Evolutionary conservation across 2,329 filamentous ascomycete genomes (phyloP).

Genomic region (Diaporthe amygdali): DNA sequence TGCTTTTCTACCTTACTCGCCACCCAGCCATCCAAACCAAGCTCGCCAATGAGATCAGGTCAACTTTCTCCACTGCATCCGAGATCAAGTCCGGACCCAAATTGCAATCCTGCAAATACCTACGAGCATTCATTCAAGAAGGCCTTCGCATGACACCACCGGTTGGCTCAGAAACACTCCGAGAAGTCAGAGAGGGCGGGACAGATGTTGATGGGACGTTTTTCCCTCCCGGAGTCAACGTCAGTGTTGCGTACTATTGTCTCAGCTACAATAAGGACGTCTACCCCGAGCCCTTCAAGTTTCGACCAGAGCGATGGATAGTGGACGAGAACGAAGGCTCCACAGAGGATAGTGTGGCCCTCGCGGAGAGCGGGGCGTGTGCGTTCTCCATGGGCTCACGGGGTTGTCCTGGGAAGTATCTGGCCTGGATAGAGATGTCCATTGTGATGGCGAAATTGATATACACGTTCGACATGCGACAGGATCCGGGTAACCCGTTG

Average conservation of each 20-base stretch:
- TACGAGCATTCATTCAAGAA: conserved; percentile 33
- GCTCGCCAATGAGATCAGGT: conserved; percentile 9
- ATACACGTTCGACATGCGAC: conserved; percentile 1
- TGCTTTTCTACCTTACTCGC: conserved; percentile 20
- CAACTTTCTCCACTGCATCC: neutral
- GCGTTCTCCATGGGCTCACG: conserved; percentile 12
- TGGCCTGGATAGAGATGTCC: conserved; percentile 16
- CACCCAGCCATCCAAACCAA: neutral
- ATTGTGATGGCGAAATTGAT: conserved; percentile 10
- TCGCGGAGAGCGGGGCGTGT: neutral
- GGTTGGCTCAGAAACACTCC: neutral
- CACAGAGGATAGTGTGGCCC: neutral
- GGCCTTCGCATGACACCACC: conserved; percentile 31
- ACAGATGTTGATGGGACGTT: neutral
- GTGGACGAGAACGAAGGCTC: neutral
- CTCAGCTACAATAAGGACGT: conserved; percentile 15
- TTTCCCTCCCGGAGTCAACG: conserved; percentile 5
- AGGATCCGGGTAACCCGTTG: neutral
- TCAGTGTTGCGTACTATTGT: neutral
- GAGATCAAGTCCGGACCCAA: neutral
- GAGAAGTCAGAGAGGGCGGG: conserved; percentile 1
- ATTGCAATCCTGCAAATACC: conserved; percentile 28
- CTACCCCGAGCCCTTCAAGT: conserved; percentile 10
- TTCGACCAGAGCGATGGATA: conserved; percentile 15
- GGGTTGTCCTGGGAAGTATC: conserved; percentile 15